Base-by-base conservation (phyloP, 345 rosid genomes). In the Euphorbia pulcherrima region DNA sequence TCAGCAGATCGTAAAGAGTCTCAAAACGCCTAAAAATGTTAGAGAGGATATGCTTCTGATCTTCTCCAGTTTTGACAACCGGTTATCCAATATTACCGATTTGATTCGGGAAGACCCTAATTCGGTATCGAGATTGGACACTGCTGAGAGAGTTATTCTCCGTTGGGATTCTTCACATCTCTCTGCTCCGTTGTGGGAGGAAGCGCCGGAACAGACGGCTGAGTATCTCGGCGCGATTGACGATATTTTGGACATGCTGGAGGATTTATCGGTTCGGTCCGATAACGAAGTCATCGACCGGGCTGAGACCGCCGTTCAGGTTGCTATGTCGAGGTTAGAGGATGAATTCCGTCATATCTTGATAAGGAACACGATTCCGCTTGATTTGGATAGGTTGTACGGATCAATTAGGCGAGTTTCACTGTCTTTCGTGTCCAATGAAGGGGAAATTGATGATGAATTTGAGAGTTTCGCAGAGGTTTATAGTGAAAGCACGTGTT, bases 1-100 rank as follows among this genome's bases (percentile, higher is more conserved):
- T 9, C 96, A 89, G 71, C 95, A 94, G 92, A 94, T 94, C 87
- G 86, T 94, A 51, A 88, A 89, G 68, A 89, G 96, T 55, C 91
- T 94, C 37, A 94, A 91, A 84, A 85, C 99, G 12, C 82, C 94
- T 0, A 89, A 91, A 72, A 92, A 91, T 63, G 96, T 89, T 20
- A 86, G 96, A 0, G 97, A 94, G 48, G 99, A 94, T 78, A 91
- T 94, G 99, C 82, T 94, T 4, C 78, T 89, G 28, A 94, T 94
- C 82, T 84, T 94, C 76, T 94, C 99, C 20, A 87, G 92, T 76
- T 94, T 94, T 68, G 99, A 94, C 44, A 94, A 94, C 71, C 93
- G 99, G 12, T 76, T 94, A 46, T 94, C 99, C 14, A 89, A 86
- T 67, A 89, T 94, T 84, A 82, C 90, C 57, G 84, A 88, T 67